A percentile compares a stretch with the other conserved stretches of the same genome.
phyloP scores from a whole-genome alignment of 1,139 yeast genomes.

The Candida sp. region DNA sequence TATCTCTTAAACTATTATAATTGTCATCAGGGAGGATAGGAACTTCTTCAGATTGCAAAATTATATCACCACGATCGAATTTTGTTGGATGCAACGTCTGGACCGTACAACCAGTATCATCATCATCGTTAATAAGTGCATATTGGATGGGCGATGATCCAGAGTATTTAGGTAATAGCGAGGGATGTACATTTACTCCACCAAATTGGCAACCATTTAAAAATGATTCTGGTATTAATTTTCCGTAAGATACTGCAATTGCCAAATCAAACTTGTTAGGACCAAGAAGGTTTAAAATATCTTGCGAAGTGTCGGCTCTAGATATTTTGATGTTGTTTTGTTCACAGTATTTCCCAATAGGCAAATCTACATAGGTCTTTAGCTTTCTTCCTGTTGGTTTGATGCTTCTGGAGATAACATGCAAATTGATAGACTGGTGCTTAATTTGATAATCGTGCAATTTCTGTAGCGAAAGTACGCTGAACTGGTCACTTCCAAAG shows the following conservation, averaged over 20 bases:
- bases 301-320: slow-evolving; percentile 58
- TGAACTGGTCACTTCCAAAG: slow-evolving; percentile 82
- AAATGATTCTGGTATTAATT: slow-evolving; percentile 64
- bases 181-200: slow-evolving; percentile 92
- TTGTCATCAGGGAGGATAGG: slow-evolving; percentile 40
- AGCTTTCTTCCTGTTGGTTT: slow-evolving; percentile 72
- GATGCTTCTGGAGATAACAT: slow-evolving; percentile 60
- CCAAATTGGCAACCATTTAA: slow-evolving; percentile 50
- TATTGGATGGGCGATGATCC: slow-evolving; percentile 93
- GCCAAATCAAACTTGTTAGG: slow-evolving; percentile 51
- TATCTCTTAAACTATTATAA: slow-evolving; percentile 35
- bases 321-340: slow-evolving; percentile 31
- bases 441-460: slow-evolving; percentile 33
- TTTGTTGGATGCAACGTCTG: slow-evolving; percentile 87
- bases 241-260: slow-evolving; percentile 89
- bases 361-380: slow-evolving; percentile 46
- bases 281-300: slow-evolving; percentile 37
- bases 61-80: slow-evolving; percentile 76
- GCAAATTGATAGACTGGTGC: slow-evolving; percentile 36
- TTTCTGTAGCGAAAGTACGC: slow-evolving; percentile 53
- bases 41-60: slow-evolving; percentile 53
- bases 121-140: slow-evolving; percentile 64
- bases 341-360: slow-evolving; percentile 47
- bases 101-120: slow-evolving; percentile 75
- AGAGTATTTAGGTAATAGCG: slow-evolving; percentile 73